Percentiles rank a stretch among this genome's conserved stretches.
phyloP scores from a whole-genome alignment of 768 basidiomycete species.

The Tulasnella sp. region DNA sequence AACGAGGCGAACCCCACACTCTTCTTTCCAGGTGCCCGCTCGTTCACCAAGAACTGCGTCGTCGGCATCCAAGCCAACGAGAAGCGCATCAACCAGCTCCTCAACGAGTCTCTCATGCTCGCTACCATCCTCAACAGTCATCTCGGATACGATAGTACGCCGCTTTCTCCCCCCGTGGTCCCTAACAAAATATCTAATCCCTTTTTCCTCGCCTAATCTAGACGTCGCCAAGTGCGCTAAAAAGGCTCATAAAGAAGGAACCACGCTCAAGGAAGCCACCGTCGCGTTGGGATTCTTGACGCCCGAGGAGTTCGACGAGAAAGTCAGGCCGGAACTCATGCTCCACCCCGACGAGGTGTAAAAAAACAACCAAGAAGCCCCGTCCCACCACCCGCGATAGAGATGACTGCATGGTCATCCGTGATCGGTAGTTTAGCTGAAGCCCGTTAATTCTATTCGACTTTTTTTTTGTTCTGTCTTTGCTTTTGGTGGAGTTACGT shows the following conservation, averaged over 20 bases:
- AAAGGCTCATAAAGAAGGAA: constrained; percentile 99
- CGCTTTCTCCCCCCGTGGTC: constrained; percentile 15
- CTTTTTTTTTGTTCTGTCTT: too few relatives aligned
- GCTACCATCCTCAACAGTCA: constrained; percentile 94
- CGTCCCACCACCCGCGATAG: not conserved
- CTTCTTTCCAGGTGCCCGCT: constrained; percentile 52
- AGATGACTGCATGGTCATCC: too few relatives aligned
- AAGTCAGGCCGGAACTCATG: constrained; percentile 90
- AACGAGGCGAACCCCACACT: not conserved
- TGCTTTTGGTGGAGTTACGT: too few relatives aligned
- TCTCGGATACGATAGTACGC: constrained; percentile 92
- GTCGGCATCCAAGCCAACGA: constrained; percentile 96
- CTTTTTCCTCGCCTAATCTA: constrained; percentile 32
- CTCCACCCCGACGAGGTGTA: constrained; percentile 49
- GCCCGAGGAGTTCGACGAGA: constrained; percentile 85
- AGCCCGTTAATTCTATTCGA: too few relatives aligned
- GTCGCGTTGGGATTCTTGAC: constrained; percentile 77
- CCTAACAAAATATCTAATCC: not conserved
- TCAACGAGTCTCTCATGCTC: constrained; percentile 96
- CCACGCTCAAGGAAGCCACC: constrained; percentile 90
- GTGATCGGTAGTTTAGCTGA: too few relatives aligned
- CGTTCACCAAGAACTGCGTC: constrained; percentile 95
- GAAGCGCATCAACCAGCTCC: constrained; percentile 72
- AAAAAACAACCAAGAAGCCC: not conserved
- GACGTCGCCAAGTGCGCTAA: constrained; percentile 98